phyloP scores from a whole-genome alignment of 805 yeast genomes.

The Myxozyma sirexii region DNA sequence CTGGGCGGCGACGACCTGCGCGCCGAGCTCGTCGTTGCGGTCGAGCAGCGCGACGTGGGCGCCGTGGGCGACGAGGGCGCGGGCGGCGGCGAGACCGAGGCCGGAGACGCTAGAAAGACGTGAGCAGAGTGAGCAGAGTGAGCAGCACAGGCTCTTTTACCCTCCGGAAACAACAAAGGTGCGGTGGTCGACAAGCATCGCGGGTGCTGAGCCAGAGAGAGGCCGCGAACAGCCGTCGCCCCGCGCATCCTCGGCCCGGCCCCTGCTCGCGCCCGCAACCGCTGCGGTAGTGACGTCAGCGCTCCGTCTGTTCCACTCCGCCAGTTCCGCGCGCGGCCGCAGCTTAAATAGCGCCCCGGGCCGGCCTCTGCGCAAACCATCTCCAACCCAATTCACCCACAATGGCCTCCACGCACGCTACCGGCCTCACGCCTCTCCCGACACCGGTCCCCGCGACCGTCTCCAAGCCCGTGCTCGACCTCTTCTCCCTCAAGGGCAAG shows the following conservation, averaged over 20 bases:
- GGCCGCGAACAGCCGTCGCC: no score
- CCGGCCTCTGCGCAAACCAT: background rate
- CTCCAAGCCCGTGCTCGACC: slow-evolving; percentile 58
- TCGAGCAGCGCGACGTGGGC: slow-evolving; percentile 28
- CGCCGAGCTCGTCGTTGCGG: slow-evolving; percentile 12
- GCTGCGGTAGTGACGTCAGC: background rate
- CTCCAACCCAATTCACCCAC: background rate
- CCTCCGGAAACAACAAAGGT: slow-evolving; percentile 30
- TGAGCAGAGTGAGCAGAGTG: background rate
- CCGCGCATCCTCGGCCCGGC: background rate
- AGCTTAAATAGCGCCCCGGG: background rate
- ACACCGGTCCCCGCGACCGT: slow-evolving; percentile 53
- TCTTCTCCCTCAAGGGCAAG: slow-evolving; percentile 66
- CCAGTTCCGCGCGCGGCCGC: background rate
- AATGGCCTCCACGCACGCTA: slow-evolving; percentile 35
- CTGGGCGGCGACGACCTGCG: background rate
- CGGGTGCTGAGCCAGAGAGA: background rate
- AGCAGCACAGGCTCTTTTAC: no score
- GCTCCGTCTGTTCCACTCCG: background rate
- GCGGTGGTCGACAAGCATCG: slow-evolving; percentile 15
- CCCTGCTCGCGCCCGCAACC: no score
- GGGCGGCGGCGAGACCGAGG: slow-evolving; percentile 27
- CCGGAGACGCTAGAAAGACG: slow-evolving; percentile 21
- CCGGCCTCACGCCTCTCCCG: slow-evolving; percentile 52
- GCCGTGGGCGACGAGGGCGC: slow-evolving; percentile 10